These are phyloP conservation scores for Closterium sp. DNA, from an alignment of 139 green algal species.

Conservation along the genomic window DNA sequence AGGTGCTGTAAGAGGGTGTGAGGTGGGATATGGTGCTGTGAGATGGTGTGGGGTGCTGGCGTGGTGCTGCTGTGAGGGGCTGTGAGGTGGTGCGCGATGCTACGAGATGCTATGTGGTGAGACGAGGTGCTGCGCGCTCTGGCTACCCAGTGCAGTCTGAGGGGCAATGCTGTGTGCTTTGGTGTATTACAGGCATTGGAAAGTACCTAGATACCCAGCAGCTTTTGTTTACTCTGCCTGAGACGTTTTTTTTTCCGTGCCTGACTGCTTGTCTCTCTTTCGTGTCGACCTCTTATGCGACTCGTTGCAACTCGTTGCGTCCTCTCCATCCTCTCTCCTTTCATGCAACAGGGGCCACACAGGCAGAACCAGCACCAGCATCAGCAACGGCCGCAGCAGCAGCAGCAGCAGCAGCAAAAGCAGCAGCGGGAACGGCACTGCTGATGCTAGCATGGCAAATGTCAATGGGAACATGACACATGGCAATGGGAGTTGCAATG, in stretches of 20 bases:
- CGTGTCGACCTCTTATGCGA: neutral
- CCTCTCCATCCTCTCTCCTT: neutral
- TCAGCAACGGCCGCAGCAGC: neutral
- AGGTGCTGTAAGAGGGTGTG: neutral
- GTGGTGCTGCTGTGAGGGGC: too few species aligned
- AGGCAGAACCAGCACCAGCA: neutral
- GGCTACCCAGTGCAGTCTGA: too few species aligned
- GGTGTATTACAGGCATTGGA: too few species aligned
- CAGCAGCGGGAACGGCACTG: neutral
- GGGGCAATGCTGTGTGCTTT: too few species aligned
- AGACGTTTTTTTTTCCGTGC: too few species aligned
- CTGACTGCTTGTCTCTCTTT: neutral
- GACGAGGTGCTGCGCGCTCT: too few species aligned
- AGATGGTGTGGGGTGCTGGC: neutral
- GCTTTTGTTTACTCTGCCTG: too few species aligned
- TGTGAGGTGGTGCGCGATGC: too few species aligned
- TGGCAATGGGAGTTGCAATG: too few species aligned
- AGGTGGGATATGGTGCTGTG: neutral
- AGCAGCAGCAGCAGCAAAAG: neutral
- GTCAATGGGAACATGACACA: too few species aligned
- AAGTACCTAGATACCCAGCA: too few species aligned
- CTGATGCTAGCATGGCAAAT: neutral
- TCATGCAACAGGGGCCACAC: neutral
- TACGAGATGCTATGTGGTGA: too few species aligned
- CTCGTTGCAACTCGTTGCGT: neutral